Evolutionary conservation across 2,329 filamentous ascomycete species (phyloP), one percentile per base, ranked within the genome.

Genomic region (Fusarium papillatum): DNA sequence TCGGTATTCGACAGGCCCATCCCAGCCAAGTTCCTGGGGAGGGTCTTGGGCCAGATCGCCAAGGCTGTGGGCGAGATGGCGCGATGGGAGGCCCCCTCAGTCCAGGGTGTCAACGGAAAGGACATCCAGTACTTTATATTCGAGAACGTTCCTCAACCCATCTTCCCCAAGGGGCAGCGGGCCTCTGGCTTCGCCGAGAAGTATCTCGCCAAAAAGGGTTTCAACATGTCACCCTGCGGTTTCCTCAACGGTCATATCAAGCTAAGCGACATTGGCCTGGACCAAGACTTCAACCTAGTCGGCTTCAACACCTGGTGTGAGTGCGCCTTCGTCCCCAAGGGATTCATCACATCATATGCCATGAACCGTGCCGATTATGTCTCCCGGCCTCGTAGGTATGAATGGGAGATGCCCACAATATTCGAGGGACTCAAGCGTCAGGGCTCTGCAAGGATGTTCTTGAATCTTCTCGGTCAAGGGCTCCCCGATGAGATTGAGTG

Each of bases 261-360:
- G 3, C 5, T 24, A 8, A 0, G 11, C 61, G 16, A 48, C 19
- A 3, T 29, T 8, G 41, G 61, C n/a, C 7, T 63, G 14, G 61
- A 63, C 26, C 7, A 63, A 24, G 26, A 63, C 26, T 48, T 16
- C 61, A 63, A 63, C 41, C 1, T 63, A 4, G 41, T 48, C 13
- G 61, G 61, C 4, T 48, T 63, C 17, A 48, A 48, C 24, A n/a
- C 17, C 39, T 63, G 61, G 61, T 1, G 0, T 2, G 13, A 63
- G 1, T 63, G 61, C 14, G 61, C 61, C 11, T 63, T 63, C 14
- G 41, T 63, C 22, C 61, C 61, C 10, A 63, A 16, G 61, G 61
- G 61, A 26, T 63, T 17, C 26, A 63, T 63, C 26, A 11, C 14
- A 7, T 39, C 60, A 3, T 62, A 60, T 26, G 31, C 19, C 43